These are phyloP conservation scores for Bassia scoparia DNA, from an alignment of 148 eudicot genomes.

Conservation along the genomic window DNA sequence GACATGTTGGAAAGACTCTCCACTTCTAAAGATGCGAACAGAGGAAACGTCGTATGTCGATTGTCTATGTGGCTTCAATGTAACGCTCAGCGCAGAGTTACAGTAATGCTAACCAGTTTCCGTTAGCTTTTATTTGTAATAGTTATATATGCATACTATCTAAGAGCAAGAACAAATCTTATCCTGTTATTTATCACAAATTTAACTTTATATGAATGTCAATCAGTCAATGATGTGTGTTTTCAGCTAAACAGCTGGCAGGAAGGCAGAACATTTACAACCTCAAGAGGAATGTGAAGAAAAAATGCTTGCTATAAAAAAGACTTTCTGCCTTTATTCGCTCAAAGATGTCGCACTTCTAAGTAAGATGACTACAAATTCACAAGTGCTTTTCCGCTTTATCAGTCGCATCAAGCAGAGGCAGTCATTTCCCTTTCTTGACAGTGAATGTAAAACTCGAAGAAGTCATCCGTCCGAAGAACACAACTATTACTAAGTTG, in stretches of 20 bases:
- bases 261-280: constrained; percentile 56
- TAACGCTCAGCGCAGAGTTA: constrained; percentile 62
- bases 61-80: constrained; percentile 83
- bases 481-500: constrained; percentile 55
- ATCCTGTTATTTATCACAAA: too few species aligned
- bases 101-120: constrained; percentile 36
- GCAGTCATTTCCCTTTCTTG: background rate
- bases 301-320: constrained; percentile 65
- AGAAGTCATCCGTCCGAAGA: constrained; percentile 75
- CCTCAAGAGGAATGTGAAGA: constrained; percentile 74
- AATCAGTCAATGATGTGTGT: background rate
- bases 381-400: background rate
- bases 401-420: background rate
- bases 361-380: constrained; percentile 37
- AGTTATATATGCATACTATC: too few species aligned
- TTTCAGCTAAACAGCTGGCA: constrained; percentile 57
- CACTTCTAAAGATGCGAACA: constrained; percentile 46
- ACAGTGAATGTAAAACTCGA: constrained; percentile 83
- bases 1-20: constrained; percentile 40
- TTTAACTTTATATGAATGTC: background rate
- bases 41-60: constrained; percentile 95
- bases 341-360: constrained; percentile 50
- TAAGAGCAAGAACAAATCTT: too few species aligned
- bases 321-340: constrained; percentile 57
- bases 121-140: background rate